Conservation (phyloP, 768 basidiomycete species). For the Auricularia heimuer region DNA sequence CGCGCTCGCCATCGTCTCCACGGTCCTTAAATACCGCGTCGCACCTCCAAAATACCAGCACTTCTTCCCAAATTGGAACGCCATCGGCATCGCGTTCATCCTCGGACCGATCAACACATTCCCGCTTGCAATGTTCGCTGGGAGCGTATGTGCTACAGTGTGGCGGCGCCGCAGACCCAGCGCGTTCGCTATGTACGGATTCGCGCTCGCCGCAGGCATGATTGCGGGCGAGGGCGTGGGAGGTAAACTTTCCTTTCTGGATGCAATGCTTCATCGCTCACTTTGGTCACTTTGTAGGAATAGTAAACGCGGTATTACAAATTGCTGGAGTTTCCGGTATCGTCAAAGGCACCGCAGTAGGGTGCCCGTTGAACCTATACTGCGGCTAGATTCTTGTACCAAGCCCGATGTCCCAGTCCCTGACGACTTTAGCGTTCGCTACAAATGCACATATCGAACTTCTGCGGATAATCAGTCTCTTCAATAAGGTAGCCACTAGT, state of each 20-base stretch:
- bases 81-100: conserved; percentile 37
- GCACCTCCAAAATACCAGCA: conserved; percentile 40
- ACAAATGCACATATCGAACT: no score
- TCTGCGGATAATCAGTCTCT: no score
- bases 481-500: no score
- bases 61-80: conserved; percentile 49
- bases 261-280: neutral
- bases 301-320: conserved; percentile 23
- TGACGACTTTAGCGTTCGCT: no score
- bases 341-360: conserved; percentile 19
- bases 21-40: conserved; percentile 36
- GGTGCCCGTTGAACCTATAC: conserved; percentile 21
- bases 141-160: conserved; percentile 37
- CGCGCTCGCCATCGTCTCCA: conserved; percentile 33
- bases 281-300: conserved; percentile 10
- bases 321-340: conserved; percentile 21
- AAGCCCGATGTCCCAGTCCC: no score
- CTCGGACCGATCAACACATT: conserved; percentile 33
- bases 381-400: conserved; percentile 14
- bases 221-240: conserved; percentile 53
- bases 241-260: conserved; percentile 18
- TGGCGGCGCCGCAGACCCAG: conserved; percentile 38
- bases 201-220: conserved; percentile 43
- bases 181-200: conserved; percentile 48
- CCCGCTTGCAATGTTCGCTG: conserved; percentile 23